phyloP scores from a whole-genome alignment of 441 rosid species.

The Erodium chrysanthum region DNA sequence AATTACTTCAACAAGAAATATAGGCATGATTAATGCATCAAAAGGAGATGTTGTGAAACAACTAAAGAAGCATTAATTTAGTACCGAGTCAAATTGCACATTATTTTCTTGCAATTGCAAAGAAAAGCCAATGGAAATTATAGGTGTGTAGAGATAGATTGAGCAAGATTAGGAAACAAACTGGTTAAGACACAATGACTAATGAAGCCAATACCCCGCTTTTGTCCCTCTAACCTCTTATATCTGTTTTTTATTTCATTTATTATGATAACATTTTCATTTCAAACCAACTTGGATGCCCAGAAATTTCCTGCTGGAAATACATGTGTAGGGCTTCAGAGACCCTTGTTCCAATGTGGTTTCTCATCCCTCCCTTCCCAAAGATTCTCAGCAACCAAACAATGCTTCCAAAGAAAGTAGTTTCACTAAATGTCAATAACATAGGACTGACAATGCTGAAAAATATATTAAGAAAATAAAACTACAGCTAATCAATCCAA shows the following conservation, averaged over 20 bases:
- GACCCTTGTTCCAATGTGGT: neutral
- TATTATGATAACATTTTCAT: neutral
- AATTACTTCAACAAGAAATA: neutral
- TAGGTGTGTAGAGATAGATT: too few species aligned
- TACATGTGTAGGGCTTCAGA: neutral
- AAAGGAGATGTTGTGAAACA: neutral
- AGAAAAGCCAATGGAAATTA: too few species aligned
- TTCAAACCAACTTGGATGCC: neutral
- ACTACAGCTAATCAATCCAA: neutral
- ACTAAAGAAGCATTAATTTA: neutral
- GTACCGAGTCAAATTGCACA: neutral
- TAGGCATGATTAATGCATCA: neutral
- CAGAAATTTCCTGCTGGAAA: neutral
- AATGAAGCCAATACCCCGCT: neutral
- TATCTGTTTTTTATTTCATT: neutral
- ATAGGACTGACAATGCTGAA: neutral
- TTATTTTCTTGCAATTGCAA: too few species aligned
- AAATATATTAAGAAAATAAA: neutral
- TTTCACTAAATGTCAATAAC: neutral
- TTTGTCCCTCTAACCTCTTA: neutral
- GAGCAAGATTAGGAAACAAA: too few species aligned
- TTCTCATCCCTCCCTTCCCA: neutral
- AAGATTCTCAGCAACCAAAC: slow-evolving; percentile 1
- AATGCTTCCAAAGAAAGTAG: neutral
- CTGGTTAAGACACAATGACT: neutral